Evolutionary conservation across 2,329 filamentous ascomycete species (phyloP), one percentile per base, ranked within the genome.

Genomic region (Hymenoscyphus fructigenus): DNA sequence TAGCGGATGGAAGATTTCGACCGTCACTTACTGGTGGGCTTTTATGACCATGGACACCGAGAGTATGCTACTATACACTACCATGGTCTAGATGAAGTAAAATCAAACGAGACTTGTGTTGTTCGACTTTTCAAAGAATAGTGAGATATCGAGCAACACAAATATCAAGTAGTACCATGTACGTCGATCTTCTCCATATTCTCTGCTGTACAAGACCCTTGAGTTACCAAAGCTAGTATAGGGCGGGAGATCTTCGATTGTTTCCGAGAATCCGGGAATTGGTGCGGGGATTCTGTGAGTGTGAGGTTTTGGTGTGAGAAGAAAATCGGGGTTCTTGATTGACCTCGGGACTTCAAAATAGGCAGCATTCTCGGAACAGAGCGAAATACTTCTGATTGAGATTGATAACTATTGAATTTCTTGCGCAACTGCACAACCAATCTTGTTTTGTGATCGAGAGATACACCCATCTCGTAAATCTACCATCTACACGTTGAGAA

Each of bases 371-470:
- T 23, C 20, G 44, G 44, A 12, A 50, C 20, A 50, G 44, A 50
- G 34, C 34, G 9, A 14, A 36, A 36, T 36, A 15, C 34, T 26
- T 10, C 10, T 20, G 5, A 23, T 26, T 10, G 20, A 12, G 44
- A 50, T n/a, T 15, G 44, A 50, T 23, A 23, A 50, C 10, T 50
- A 50, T 50, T 50, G 44, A 50, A 50, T 50, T 50, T 50, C 44
- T 50, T 50, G 44, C 44, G 20, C 20, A 12, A 50, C 44, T 3
- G 20, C 17, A 12, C 20, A 26, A 50, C n/a, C 44, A 50, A 23
- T 50, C n/a, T 50, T 50, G n/a, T 50, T 50, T 23, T 50, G 44
- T 50, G 44, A 50, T 50, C n/a, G 44, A 50, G n/a, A 50, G 44
- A 50, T 23, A 50, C 44, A 4, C n/a, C 10, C 26, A 20, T 50